Base-by-base conservation (phyloP, 2,329 filamentous ascomycete genomes). In the Fusarium algeriense region DNA sequence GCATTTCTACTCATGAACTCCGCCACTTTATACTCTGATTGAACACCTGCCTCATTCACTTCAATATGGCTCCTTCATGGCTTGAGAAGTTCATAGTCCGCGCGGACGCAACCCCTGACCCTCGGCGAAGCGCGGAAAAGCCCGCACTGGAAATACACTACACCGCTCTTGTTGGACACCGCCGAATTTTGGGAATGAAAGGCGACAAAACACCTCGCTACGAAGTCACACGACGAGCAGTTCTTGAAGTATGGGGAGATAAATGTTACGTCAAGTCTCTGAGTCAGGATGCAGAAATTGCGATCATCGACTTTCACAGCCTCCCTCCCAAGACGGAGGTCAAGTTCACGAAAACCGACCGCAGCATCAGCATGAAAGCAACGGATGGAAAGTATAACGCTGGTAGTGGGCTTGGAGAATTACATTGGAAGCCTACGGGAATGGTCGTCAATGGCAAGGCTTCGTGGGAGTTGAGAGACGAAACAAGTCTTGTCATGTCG, bases 61-160 rank as follows among this genome's bases (percentile, higher is more conserved):
- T 11, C 7, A 20, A 10, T 0, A 57, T 60, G 57, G 50, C 57
- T n/a, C 57, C 57, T 10, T 60, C 57, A 3, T 60, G 50, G 57
- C 38, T 60, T 6, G 57, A 57, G 0, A 60, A 57, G 12, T 60
- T 60, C 23, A 57, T 60, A 12, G 32, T 38, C 28, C 57, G 57
- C 7, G 30, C 4, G 12, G 57, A 60, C 7, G 54, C 28, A 49
- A 49, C 35, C 7, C 54, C 54, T 6, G 59, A 60, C 19, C 26
- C 19, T 17, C 23, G 35, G 10, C 43, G 35, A 19, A 35, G 7
- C 19, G 3, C 41, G 9, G 54, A 60, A 37, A 41, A n/a, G 15
- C 35, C 59, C 3, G 10, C 30, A 8, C 13, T 49, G 0, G 35
- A 62, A 7, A 13, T 49, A 3, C 9, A 41, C 35, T 49, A 60